These are phyloP conservation scores for Sporodiniella umbellata DNA, from an alignment of 371 early-diverging fungal species.

Conservation along the genomic window DNA sequence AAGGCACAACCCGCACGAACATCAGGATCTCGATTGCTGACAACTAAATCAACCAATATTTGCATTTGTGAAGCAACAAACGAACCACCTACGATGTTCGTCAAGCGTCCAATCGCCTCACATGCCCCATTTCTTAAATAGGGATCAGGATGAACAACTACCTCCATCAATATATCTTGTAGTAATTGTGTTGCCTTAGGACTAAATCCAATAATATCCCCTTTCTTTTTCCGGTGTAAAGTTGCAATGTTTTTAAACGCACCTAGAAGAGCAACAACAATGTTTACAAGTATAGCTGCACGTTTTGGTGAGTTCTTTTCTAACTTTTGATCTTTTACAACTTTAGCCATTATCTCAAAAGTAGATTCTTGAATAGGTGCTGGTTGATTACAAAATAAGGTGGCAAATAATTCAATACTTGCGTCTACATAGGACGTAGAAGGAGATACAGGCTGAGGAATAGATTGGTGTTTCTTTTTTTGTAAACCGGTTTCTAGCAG, in stretches of 20 bases:
- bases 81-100: conserved; percentile 69
- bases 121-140: conserved; percentile 75
- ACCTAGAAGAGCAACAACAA: conserved; percentile 69
- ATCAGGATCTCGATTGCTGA: conserved; percentile 91
- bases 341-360: conserved; percentile 72
- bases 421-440: conserved; percentile 43
- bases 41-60: conserved; percentile 80
- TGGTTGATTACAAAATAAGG: conserved; percentile 60
- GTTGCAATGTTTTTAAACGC: conserved; percentile 63
- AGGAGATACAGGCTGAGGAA: conserved; percentile 38
- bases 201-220: conserved; percentile 36
- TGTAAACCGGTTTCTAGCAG: conserved; percentile 7
- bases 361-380: conserved; percentile 71
- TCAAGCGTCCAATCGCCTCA: conserved; percentile 81
- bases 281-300: conserved; percentile 77
- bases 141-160: conserved; percentile 69
- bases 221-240: conserved; percentile 24
- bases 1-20: conserved; percentile 89
- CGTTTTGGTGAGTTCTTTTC: conserved; percentile 77
- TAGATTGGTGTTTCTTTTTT: conserved; percentile 6
- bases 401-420: conserved; percentile 67
- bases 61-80: conserved; percentile 83
- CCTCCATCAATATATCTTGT: conserved; percentile 63
- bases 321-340: conserved; percentile 56
- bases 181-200: conserved; percentile 49